A percentile compares a stretch with the other conserved stretches of the same genome.
Conservation (phyloP, 129 eudicot genomes). For the Helianthus tuberosus region DNA sequence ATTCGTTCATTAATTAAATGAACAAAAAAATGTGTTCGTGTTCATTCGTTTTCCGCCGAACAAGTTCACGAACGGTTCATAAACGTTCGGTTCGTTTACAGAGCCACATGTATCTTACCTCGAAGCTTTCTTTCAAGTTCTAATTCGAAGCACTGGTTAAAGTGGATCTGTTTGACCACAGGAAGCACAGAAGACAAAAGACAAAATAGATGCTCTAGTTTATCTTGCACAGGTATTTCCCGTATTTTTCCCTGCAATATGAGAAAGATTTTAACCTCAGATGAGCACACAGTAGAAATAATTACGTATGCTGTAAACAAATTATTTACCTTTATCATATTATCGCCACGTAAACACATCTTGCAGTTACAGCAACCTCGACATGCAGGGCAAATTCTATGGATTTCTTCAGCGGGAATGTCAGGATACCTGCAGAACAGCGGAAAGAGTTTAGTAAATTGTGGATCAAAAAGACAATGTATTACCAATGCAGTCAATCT, state of each 20-base stretch:
- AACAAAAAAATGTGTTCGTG: no score
- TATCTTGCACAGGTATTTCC: constrained; percentile 84
- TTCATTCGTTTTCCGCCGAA: no score
- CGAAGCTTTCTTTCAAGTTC: constrained; percentile 80
- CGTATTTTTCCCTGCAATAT: constrained; percentile 69
- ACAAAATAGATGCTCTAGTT: constrained; percentile 83
- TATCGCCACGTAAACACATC: constrained; percentile 83
- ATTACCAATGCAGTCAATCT: constrained; percentile 28
- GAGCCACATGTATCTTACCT: constrained; percentile 45
- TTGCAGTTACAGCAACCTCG: constrained; percentile 88
- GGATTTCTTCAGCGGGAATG: constrained; percentile 70
- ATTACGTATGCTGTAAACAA: neutral
- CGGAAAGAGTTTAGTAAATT: neutral
- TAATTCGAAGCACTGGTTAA: constrained; percentile 82
- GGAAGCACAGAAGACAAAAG: constrained; percentile 90
- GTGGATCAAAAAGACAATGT: constrained; percentile 1
- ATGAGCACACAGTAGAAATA: neutral
- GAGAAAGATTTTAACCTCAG: constrained; percentile 5
- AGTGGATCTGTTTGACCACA: constrained; percentile 73
- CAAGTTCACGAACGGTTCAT: no score
- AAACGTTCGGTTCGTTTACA: no score
- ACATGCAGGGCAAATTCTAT: constrained; percentile 87
- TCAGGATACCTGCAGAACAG: constrained; percentile 67
- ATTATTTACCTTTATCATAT: constrained; percentile 76
- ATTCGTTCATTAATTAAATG: no score